Evolutionary conservation across 805 yeast species (phyloP), one percentile per base, ranked within the genome.

Genomic region (Ogataea trehaloabstinens): DNA sequence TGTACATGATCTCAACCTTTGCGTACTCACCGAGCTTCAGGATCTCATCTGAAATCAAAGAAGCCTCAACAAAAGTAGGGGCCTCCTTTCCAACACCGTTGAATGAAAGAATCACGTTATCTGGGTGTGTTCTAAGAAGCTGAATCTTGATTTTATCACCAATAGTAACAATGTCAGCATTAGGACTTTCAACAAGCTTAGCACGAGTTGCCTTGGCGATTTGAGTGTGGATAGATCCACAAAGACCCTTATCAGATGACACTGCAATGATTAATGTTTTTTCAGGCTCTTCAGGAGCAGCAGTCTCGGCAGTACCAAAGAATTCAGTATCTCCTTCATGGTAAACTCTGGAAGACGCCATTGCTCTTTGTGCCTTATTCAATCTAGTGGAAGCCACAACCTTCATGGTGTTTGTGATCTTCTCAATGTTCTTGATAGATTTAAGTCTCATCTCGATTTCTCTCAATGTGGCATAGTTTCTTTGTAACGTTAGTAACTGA

Each of bases 321-420:
- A 93, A 87, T 63, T 84, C 88, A 46, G 73, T 55, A 61, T 89
- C 95, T 44, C 90, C 81, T 56, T 76, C 74, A 62, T 82, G 82
- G 76, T 86, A 91, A 45, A 78, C 83, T 67, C 95, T 82, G 35
- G 97, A 84, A 35, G 86, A 78, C 53, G 74, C 72, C 89, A 89
- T 91, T 46, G 97, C 95, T 68, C 83, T 85, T 71, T 89, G 96
- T 46, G 99, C 99, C 72, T 86, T 89, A 65, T 80, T 76, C 67
- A 93, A 80, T 73, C 96, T 85, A 56, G 99, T 93, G 29, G 98
- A 91, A 29, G 99, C 99, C 60, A 93, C 99, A 71, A 93, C 84
- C 78, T 90, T 93, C 98, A 93, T 93, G 69, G 99, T 93, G 74
- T 93, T 93, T 73, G 99, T 93, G 74, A 93, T 93, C 77, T 93